Percentiles rank a stretch among this genome's conserved stretches.
Evolutionary conservation across 169 alveolate genomes (phyloP).

Genomic region (Plasmodium knowlesi): DNA sequence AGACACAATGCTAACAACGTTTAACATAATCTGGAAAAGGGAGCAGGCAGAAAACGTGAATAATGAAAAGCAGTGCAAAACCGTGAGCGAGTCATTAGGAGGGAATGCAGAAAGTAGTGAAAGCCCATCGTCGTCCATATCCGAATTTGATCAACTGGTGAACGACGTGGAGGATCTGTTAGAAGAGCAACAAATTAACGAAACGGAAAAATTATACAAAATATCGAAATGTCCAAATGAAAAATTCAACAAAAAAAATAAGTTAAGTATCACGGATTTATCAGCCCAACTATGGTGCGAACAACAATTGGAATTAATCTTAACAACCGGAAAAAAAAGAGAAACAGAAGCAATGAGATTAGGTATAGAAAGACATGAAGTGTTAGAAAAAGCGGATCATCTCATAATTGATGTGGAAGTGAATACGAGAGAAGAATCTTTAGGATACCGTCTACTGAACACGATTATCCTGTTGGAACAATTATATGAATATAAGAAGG

Average conservation of each 20-base stretch:
- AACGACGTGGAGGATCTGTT: constrained; percentile 69
- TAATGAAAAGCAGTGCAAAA: constrained; percentile 5
- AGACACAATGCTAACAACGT: constrained; percentile 59
- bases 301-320: constrained; percentile 82
- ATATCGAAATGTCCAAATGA: constrained; percentile 68
- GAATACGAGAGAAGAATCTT: constrained; percentile 82
- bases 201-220: constrained; percentile 72
- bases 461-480: constrained; percentile 80
- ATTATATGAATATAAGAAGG: constrained; percentile 78
- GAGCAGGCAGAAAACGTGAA: constrained; percentile 20
- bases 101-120: constrained; percentile 15
- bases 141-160: constrained; percentile 55
- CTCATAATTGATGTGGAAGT: constrained; percentile 83
- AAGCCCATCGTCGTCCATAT: background rate
- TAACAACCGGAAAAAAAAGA: constrained; percentile 82
- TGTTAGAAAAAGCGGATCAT: constrained; percentile 86
- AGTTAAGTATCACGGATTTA: constrained; percentile 83
- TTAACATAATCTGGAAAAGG: constrained; percentile 61
- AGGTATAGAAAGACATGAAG: constrained; percentile 86
- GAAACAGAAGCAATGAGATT: constrained; percentile 85
- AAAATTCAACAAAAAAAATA: constrained; percentile 81
- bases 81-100: background rate
- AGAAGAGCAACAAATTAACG: constrained; percentile 74
- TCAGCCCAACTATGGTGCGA: constrained; percentile 88
- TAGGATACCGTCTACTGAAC: constrained; percentile 84